phyloP scores from a whole-genome alignment of 495 filamentous ascomycete genomes.

The Xylaria acuta region DNA sequence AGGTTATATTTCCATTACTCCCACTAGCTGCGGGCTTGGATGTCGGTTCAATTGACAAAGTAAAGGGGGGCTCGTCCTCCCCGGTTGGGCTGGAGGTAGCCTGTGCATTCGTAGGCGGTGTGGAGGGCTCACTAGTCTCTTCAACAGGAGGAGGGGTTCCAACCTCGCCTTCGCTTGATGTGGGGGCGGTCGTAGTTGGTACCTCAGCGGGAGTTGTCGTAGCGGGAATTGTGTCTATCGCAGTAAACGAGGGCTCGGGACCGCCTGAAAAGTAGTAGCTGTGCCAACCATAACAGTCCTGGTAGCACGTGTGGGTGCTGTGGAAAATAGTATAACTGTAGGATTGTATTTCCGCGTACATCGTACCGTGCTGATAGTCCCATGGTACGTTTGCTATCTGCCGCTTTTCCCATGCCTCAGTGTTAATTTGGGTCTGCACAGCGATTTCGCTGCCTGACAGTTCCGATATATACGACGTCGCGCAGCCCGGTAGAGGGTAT shows the following conservation, averaged over 20 bases:
- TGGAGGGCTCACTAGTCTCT: conserved; percentile 18
- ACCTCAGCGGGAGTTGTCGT: conserved; percentile 20
- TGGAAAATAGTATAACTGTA: conserved; percentile 23
- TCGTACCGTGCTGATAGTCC: conserved; percentile 21
- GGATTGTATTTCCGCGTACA: conserved; percentile 17
- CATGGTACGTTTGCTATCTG: conserved; percentile 24
- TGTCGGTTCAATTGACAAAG: conserved; percentile 9
- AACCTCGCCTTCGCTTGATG: not conserved
- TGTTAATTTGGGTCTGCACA: conserved; percentile 22
- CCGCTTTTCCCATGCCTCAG: conserved; percentile 23
- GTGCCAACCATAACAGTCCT: conserved; percentile 13
- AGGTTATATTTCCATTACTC: not conserved
- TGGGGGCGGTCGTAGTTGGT: not conserved
- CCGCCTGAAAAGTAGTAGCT: conserved; percentile 24
- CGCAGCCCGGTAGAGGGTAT: conserved; percentile 26
- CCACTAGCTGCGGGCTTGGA: not conserved
- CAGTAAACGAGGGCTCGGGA: conserved; percentile 8
- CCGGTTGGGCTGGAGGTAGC: not conserved
- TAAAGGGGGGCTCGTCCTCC: not conserved
- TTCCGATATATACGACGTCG: conserved; percentile 18
- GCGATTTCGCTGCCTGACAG: conserved; percentile 21
- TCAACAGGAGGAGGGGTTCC: conserved; percentile 14
- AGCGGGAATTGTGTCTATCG: not conserved
- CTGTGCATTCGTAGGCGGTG: not conserved
- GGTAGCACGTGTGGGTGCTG: conserved; percentile 25